phyloP scores from a whole-genome alignment of 352 stramenopile species.

The Phytophthora aleatoria region DNA sequence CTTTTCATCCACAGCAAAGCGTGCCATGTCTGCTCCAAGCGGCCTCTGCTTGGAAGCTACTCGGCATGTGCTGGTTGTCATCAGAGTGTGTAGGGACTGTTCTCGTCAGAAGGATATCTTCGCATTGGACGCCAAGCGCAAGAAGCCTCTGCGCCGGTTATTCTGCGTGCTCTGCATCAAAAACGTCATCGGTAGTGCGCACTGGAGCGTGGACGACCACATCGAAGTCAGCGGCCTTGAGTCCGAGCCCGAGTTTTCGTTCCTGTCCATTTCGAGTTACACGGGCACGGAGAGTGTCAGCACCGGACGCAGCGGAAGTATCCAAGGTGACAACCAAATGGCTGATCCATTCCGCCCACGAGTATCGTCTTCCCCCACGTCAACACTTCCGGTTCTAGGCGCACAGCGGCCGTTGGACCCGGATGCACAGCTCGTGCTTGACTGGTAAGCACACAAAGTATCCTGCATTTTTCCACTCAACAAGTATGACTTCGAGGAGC shows the following conservation, averaged over 20 bases:
- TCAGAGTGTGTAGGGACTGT: constrained; percentile 47
- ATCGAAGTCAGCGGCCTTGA: constrained; percentile 20
- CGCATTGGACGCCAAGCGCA: constrained; percentile 30
- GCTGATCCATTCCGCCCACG: constrained; percentile 29
- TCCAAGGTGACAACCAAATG: constrained; percentile 10
- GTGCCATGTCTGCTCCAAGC: constrained; percentile 43
- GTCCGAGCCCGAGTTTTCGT: constrained; percentile 16
- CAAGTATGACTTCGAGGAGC: constrained; percentile 7
- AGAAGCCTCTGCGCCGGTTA: constrained; percentile 23
- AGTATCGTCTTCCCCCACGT: constrained; percentile 15
- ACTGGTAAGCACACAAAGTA: constrained; percentile 17
- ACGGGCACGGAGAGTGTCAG: constrained; percentile 16
- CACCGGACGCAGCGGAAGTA: constrained; percentile 12
- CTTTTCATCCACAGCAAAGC: constrained; percentile 22
- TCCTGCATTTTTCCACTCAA: constrained; percentile 3
- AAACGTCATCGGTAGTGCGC: constrained; percentile 27
- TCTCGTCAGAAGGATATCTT: constrained; percentile 32
- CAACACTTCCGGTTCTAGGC: constrained; percentile 16
- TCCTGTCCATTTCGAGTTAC: constrained; percentile 9
- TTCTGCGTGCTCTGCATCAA: constrained; percentile 44
- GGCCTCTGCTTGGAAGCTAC: constrained; percentile 25
- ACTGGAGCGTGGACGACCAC: constrained; percentile 28
- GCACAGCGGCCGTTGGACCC: constrained; percentile 13
- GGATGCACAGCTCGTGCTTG: constrained; percentile 23
- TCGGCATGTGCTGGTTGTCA: constrained; percentile 37